phyloP scores from a whole-genome alignment of 371 early-diverging fungal genomes.

The Catenaria anguillulae region DNA sequence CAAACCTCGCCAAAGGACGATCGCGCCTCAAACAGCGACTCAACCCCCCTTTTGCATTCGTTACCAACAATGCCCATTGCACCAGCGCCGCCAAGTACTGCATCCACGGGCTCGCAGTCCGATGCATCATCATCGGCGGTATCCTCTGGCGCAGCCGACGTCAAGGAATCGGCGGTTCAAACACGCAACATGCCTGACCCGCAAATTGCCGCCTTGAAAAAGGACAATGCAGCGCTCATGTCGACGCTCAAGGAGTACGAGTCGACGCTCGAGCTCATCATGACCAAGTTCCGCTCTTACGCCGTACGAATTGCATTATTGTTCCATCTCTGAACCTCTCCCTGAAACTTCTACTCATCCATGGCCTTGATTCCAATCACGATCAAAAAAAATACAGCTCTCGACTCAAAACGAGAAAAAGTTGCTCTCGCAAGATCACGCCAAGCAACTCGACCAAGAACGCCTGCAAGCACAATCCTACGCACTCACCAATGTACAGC shows the following conservation, averaged over 20 bases:
- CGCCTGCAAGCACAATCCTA: background rate
- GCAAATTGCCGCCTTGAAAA: constrained; percentile 17
- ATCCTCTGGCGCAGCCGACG: background rate
- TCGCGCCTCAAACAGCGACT: background rate
- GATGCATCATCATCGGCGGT: background rate
- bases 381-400: no score
- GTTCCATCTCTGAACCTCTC: no score
- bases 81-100: background rate
- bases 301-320: no score
- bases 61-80: no score
- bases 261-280: constrained; percentile 26
- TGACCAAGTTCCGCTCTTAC: constrained; percentile 29
- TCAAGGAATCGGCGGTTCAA: background rate
- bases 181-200: constrained; percentile 2
- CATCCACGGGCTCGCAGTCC: background rate
- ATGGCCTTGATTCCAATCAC: no score
- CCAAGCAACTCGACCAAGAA: background rate
- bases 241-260: constrained; percentile 29
- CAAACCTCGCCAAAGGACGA: no score
- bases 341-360: no score
- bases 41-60: background rate
- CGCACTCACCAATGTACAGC: background rate
- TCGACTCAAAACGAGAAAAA: no score
- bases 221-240: constrained; percentile 22
- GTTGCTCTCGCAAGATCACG: no score